These are phyloP conservation scores for Tolypocladium ovalisporum DNA, from an alignment of 2,329 filamentous ascomycete species.

Conservation along the genomic window DNA sequence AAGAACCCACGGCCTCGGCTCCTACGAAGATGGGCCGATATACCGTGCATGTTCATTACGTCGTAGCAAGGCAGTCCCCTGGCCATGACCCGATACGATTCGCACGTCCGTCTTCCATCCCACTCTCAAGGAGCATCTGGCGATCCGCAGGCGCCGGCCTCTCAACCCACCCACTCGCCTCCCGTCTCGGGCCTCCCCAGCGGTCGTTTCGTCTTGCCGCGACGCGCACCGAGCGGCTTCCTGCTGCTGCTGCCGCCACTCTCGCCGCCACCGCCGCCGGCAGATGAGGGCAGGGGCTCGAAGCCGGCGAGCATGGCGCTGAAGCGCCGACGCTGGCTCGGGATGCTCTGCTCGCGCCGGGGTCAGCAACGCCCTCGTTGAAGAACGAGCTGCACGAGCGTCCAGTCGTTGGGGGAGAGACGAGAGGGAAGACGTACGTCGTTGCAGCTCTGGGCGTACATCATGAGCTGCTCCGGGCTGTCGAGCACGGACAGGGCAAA, in stretches of 20 bases:
- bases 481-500: conserved; percentile 44
- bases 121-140: neutral
- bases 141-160: neutral
- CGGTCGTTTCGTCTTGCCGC: neutral
- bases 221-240: neutral
- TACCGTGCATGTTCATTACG: neutral
- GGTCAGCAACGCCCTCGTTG: neutral
- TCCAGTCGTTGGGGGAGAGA: neutral
- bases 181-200: neutral
- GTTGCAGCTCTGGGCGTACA: conserved; percentile 41
- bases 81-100: neutral
- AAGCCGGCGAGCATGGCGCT: conserved; percentile 45
- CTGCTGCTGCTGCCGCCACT: neutral
- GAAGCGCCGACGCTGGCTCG: conserved; percentile 44
- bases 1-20: neutral
- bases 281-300: conserved; percentile 10
- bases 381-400: neutral
- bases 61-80: neutral
- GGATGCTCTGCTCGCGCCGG: conserved; percentile 35
- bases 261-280: neutral
- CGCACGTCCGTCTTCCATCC: neutral
- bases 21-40: neutral
- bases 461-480: conserved; percentile 47
- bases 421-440: conserved; percentile 32
- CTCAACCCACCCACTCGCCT: neutral